Base-by-base conservation (phyloP, 441 rosid species). In the Omphalea diandra region DNA sequence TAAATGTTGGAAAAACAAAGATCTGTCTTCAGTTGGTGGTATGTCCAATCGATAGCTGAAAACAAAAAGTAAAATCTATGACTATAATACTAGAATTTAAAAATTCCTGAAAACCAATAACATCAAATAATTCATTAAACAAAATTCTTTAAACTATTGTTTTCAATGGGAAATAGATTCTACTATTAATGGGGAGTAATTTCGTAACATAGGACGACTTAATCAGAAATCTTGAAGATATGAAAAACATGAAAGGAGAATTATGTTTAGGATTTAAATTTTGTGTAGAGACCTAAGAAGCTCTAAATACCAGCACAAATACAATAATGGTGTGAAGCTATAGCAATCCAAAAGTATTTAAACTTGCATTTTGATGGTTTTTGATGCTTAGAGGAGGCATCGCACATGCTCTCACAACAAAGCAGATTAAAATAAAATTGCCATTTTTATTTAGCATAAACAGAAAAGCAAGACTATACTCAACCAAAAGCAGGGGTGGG, bases 1-100 rank as follows among this genome's bases (percentile, higher is more conserved):
- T 81, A 96, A 80, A 76, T 77, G 86, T 71, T 80, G 86, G 77
- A 88, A 87, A 84, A 90, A 91, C 83, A 84, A 69, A 72, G 87
- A 86, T 84, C 98, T 88, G 80, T 90, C 97, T 76, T 82, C 92
- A 17, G 78, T 71, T 65, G 97, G 86, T 75, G 97, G 96, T 77
- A 79, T 76, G 76, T 75, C 92, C 84, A 93, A 90, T 76, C 77
- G 79, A 77, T 86, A 93, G 81, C 99, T 96, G 93, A 82, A 67
- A 87, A 65, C 52, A 72, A 70, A 75, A 69, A 75, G 27, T 40
- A 67, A 73, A n/a, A 59, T 41, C 58, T 41, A 68, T 22, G 18
- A 77, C 55, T 65, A 75, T 10, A 71, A 33, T 54, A 79, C 49
- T 61, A 27, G 27, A 60, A 60, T 38, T 5, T 26, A 49, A 62